Percentiles rank a stretch among this genome's conserved stretches.
Conservation (phyloP, 371 early-diverging fungal species). For the Apophysomyces ossiformis region DNA sequence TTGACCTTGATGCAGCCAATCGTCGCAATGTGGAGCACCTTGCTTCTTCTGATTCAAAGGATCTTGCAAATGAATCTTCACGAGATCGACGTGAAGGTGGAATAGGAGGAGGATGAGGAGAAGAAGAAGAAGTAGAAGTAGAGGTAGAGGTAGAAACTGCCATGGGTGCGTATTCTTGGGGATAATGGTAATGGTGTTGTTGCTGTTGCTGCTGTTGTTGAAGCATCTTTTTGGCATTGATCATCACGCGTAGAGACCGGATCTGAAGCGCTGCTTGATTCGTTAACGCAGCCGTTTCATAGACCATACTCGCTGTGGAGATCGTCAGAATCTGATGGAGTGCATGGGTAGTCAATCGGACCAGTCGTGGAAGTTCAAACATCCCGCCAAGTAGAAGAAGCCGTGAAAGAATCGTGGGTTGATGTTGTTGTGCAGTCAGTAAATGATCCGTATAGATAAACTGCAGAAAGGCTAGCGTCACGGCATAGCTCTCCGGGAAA, state of each 20-base stretch:
- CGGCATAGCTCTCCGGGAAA: conserved; percentile 68
- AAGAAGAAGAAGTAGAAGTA: too few species aligned
- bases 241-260: conserved; percentile 68
- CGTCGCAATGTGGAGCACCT: conserved; percentile 10
- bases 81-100: not conserved
- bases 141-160: not conserved
- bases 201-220: conserved; percentile 54
- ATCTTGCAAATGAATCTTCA: not conserved
- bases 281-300: conserved; percentile 65
- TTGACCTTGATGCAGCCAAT: conserved; percentile 22
- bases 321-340: conserved; percentile 71
- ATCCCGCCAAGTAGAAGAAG: conserved; percentile 67
- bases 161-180: conserved; percentile 21
- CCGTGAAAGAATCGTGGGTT: conserved; percentile 65
- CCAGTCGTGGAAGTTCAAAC: conserved; percentile 61
- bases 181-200: conserved; percentile 5
- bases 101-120: not conserved
- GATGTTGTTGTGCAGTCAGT: conserved; percentile 68
- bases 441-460: conserved; percentile 77
- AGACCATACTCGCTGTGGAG: conserved; percentile 72
- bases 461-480: conserved; percentile 70
- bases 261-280: conserved; percentile 64
- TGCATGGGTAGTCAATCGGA: conserved; percentile 64
- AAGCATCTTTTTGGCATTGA: conserved; percentile 62
- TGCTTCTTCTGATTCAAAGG: conserved; percentile 13